A percentile compares a stretch with the other conserved stretches of the same genome.
These are phyloP conservation scores for Eucalyptus cloeziana DNA, from an alignment of 345 rosid species.

Conservation along the genomic window DNA sequence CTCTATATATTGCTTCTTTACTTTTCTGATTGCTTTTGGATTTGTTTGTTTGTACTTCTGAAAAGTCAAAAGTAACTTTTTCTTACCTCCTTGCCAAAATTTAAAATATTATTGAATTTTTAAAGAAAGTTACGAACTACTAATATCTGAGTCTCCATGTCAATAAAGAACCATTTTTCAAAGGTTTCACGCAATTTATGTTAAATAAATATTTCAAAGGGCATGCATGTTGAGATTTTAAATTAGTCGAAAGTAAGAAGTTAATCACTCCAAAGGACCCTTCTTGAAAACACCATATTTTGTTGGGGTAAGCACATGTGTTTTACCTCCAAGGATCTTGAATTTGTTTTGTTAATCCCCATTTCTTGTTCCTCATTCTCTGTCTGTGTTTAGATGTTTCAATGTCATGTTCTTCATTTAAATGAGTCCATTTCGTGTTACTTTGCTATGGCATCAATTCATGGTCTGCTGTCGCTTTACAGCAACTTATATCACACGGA, in stretches of 20 bases:
- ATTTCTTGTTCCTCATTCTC: background rate
- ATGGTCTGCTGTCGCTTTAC: background rate
- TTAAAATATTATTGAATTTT: background rate
- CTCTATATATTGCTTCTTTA: background rate
- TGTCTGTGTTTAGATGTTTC: background rate
- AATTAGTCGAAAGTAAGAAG: background rate
- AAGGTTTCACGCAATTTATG: background rate
- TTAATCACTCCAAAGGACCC: background rate
- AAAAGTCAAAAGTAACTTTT: background rate
- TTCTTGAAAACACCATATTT: background rate
- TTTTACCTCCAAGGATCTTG: background rate
- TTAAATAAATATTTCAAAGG: background rate
- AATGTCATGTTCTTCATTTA: background rate
- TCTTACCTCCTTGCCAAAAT: background rate
- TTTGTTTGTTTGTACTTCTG: background rate
- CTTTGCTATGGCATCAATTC: background rate
- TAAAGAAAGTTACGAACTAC: background rate
- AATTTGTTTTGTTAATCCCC: background rate
- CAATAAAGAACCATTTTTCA: background rate
- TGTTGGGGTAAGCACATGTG: background rate
- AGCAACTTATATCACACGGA: conserved; percentile 52
- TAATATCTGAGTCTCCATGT: background rate
- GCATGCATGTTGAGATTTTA: background rate
- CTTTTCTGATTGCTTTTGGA: background rate
- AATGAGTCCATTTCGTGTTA: background rate